These are phyloP conservation scores for Kuraishia piskuri DNA, from an alignment of 805 yeast genomes.

Conservation along the genomic window DNA sequence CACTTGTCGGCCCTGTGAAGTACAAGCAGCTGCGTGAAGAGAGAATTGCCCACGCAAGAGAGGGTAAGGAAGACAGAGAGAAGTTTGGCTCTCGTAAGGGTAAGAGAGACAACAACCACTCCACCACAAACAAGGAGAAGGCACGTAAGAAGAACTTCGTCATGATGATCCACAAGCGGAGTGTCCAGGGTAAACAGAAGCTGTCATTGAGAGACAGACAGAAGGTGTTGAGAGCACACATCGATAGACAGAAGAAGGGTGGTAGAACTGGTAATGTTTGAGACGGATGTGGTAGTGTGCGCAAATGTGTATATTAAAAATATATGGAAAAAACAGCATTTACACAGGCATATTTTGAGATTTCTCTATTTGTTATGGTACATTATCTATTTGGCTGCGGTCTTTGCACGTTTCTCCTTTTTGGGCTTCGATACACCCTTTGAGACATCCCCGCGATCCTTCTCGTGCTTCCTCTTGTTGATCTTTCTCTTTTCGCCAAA, in stretches of 20 bases:
- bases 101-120: conserved; percentile 65
- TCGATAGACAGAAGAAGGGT: conserved; percentile 84
- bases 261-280: conserved; percentile 12
- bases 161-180: conserved; percentile 94
- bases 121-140: conserved; percentile 94
- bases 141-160: conserved; percentile 97
- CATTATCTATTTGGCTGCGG: not conserved
- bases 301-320: not conserved
- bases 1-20: conserved; percentile 70
- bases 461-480: conserved; percentile 32
- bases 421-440: conserved; percentile 1
- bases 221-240: conserved; percentile 76
- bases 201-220: conserved; percentile 88
- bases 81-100: conserved; percentile 86
- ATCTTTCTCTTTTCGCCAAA: conserved; percentile 69
- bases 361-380: not conserved
- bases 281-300: not conserved
- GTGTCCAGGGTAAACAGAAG: conserved; percentile 90
- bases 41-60: conserved; percentile 75
- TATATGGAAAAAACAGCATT: not conserved
- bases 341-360: not conserved
- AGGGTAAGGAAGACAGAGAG: conserved; percentile 90
- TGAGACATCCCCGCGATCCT: conserved; percentile 5
- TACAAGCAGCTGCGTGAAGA: conserved; percentile 87
- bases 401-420: not conserved